Conservation (phyloP, 495 filamentous ascomycete genomes). For the Aspergillus sclerotiicarbonarius region DNA sequence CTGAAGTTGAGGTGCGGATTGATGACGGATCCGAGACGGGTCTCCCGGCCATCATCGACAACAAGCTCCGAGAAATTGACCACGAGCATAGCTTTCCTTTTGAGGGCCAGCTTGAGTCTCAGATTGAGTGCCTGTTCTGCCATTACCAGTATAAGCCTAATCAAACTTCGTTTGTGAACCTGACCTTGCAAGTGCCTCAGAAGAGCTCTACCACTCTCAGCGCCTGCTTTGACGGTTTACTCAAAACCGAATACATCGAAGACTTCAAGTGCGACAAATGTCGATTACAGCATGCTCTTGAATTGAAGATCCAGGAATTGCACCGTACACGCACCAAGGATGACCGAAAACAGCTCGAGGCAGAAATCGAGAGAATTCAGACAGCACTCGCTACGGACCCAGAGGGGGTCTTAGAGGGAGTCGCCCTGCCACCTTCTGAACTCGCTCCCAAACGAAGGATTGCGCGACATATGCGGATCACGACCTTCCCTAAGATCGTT, state of each 20-base stretch:
- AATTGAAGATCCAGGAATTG: conserved; percentile 48
- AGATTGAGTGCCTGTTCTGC: conserved; percentile 89
- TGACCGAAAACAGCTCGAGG: conserved; percentile 52
- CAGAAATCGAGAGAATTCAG: conserved; percentile 54
- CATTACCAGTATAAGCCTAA: conserved; percentile 82
- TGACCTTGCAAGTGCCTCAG: conserved; percentile 90
- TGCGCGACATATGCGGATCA: conserved; percentile 80
- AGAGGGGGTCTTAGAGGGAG: conserved; percentile 67
- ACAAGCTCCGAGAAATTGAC: conserved; percentile 44
- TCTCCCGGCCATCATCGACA: conserved; percentile 43
- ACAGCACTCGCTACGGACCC: conserved; percentile 71
- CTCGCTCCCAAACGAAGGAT: conserved; percentile 79
- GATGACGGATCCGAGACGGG: conserved; percentile 41
- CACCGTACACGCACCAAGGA: conserved; percentile 41
- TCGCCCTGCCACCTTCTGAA: conserved; percentile 70
- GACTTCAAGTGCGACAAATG: conserved; percentile 95
- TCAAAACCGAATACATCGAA: conserved; percentile 94
- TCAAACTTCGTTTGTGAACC: conserved; percentile 80
- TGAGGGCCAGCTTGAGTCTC: conserved; percentile 82
- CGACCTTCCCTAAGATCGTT: conserved; percentile 80
- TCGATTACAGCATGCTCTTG: conserved; percentile 74
- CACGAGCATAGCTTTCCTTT: conserved; percentile 78
- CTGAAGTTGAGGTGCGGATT: conserved; percentile 41
- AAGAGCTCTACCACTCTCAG: conserved; percentile 62
- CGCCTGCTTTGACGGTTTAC: conserved; percentile 84